Base-by-base conservation (phyloP, 768 basidiomycete genomes). In the Exidia glandulosa region DNA sequence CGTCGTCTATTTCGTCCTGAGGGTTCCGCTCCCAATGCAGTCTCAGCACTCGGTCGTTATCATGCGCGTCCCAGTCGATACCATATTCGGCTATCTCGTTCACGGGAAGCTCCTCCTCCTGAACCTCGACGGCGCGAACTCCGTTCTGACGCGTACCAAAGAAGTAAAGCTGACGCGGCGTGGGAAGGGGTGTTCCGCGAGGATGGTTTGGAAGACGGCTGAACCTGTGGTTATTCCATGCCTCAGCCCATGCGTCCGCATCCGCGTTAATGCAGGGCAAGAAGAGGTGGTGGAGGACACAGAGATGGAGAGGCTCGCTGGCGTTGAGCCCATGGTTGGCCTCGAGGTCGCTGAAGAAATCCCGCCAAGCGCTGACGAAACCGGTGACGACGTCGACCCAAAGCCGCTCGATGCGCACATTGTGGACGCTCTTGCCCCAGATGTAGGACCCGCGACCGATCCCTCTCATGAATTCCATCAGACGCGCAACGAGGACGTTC, bases 311-410 rank as follows among this genome's bases (percentile, higher is more conserved):
- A 6, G 64, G 36, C 7, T 61, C 36, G 19, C 67, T 57, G 2
- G 57, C 59, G 45, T 75, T 60, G 0, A 79, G 68, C 0, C 67
- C 62, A 34, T 69, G 52, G 13, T 66, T 45, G 3, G 59, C 37
- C 58, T 82, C 80, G 23, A 82, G 67, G 9, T 76, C 72, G 1
- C 74, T 73, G 65, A 82, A 82, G 66, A 82, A 79, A 57, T 76
- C 67, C 56, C 76, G 77, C 66, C 79, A 72, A 59, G 72, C 72
- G 4, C 71, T 60, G 2, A 74, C 72, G 62, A 74, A 68, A 0
- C 68, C 70, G 19, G 47, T 19, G 0, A 72, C 76, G 69, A 74
- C 57, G 63, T 77, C 72, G 31, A 66, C 66, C 75, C 76, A 78
- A 0, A 77, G 63, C 1, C 71, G 63, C 54, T 78, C 74, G 32